Conservation (phyloP, 495 filamentous ascomycete genomes). For the Daldinia childiae region DNA sequence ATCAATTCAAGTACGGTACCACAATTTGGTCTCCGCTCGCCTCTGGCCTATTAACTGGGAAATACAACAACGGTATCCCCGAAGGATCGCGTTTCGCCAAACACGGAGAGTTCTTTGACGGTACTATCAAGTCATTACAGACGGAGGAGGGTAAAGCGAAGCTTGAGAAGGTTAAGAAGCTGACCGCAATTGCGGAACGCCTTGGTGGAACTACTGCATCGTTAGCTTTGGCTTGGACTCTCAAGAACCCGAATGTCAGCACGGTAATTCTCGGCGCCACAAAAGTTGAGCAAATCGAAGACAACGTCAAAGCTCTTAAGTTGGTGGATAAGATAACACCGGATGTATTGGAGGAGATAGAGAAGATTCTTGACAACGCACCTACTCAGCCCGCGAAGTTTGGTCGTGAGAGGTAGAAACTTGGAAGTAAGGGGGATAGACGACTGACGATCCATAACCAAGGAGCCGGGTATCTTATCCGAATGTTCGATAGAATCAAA, state of each 20-base stretch:
- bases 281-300: constrained; percentile 72
- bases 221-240: constrained; percentile 76
- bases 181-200: constrained; percentile 70
- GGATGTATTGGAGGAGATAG: constrained; percentile 76
- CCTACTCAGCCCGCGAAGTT: constrained; percentile 21
- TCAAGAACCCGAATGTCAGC: constrained; percentile 79
- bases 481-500: neutral
- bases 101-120: constrained; percentile 54
- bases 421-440: neutral
- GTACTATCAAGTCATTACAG: constrained; percentile 51
- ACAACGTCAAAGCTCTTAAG: constrained; percentile 72
- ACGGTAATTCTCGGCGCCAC: constrained; percentile 79
- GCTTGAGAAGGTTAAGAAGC: constrained; percentile 59
- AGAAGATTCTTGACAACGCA: constrained; percentile 53
- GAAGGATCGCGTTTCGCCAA: constrained; percentile 64
- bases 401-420: constrained; percentile 29
- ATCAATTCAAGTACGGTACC: constrained; percentile 71
- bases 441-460: no score
- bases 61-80: constrained; percentile 77
- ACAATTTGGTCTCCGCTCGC: constrained; percentile 78
- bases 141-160: constrained; percentile 40
- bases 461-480: no score
- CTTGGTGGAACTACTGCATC: constrained; percentile 62
- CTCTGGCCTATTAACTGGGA: constrained; percentile 76
- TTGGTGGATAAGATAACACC: constrained; percentile 71